Percentiles rank a stretch among this genome's conserved stretches.
These are phyloP conservation scores for Onygenales sp. DNA, from an alignment of 2,329 filamentous ascomycete species.

Conservation along the genomic window DNA sequence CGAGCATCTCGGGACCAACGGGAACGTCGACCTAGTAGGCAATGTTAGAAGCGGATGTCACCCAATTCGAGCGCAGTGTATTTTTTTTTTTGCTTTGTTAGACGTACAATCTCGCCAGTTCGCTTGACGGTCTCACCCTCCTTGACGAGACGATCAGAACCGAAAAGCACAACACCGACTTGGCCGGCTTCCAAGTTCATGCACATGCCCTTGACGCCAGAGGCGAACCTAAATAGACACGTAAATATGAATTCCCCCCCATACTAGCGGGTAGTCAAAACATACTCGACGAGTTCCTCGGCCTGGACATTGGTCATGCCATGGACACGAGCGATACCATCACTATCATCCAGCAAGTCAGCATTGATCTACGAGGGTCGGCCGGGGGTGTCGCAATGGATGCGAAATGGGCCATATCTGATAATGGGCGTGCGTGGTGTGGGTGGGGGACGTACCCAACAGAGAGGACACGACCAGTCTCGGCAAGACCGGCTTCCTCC, in stretches of 20 bases:
- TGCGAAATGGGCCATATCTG: constrained; percentile 13
- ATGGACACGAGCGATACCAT: constrained; percentile 99
- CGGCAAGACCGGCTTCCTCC: constrained; percentile 90
- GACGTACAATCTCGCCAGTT: constrained; percentile 94
- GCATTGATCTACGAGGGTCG: background rate
- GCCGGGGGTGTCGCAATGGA: background rate
- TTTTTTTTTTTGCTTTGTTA: background rate
- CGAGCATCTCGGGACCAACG: constrained; percentile 84
- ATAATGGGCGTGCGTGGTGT: constrained; percentile 5
- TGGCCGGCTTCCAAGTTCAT: constrained; percentile 99
- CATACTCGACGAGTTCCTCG: constrained; percentile 99
- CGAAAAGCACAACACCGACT: constrained; percentile 99
- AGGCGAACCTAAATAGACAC: constrained; percentile 67
- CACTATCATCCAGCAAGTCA: constrained; percentile 49
- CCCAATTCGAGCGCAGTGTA: background rate
- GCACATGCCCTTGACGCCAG: constrained; percentile 99
- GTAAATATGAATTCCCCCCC: constrained; percentile 16
- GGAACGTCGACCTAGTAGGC: constrained; percentile 76
- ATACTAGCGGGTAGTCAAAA: constrained; percentile 23
- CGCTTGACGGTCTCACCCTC: constrained; percentile 99
- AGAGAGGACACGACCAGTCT: constrained; percentile 97
- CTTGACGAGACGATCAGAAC: constrained; percentile 99
- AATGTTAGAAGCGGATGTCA: background rate
- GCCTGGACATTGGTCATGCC: constrained; percentile 99
- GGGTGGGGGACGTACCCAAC: constrained; percentile 69